Evolutionary conservation across 2,329 filamentous ascomycete genomes (phyloP).

Genomic region (Phoma herbarum): DNA sequence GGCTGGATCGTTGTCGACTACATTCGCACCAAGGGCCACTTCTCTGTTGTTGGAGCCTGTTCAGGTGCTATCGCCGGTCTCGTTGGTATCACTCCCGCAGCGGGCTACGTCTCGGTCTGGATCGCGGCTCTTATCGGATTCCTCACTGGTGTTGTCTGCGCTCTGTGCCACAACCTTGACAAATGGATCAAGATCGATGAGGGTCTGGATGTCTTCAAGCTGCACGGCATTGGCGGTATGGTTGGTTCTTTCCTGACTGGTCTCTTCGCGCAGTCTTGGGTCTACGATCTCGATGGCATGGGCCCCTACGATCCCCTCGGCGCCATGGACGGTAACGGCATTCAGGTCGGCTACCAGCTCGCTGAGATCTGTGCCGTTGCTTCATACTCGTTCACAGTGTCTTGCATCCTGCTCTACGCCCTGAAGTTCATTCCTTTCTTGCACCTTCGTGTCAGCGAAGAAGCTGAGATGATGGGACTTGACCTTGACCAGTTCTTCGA

Average conservation of each 20-base stretch:
- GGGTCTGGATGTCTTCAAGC: slow-evolving; percentile 68
- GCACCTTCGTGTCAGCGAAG: slow-evolving; percentile 63
- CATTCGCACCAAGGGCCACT: slow-evolving; percentile 61
- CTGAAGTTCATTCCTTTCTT: slow-evolving; percentile 65
- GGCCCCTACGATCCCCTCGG: slow-evolving; percentile 56
- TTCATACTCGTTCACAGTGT: slow-evolving; percentile 62
- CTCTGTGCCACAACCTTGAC: slow-evolving; percentile 61
- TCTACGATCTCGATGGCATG: slow-evolving; percentile 60
- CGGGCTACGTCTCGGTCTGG: slow-evolving; percentile 63
- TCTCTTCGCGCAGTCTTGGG: slow-evolving; percentile 62
- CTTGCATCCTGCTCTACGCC: slow-evolving; percentile 60
- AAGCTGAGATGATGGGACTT: slow-evolving; percentile 64
- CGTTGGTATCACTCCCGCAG: slow-evolving; percentile 68
- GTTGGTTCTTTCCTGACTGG: slow-evolving; percentile 66
- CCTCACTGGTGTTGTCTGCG: slow-evolving; percentile 62
- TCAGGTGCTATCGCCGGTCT: slow-evolving; percentile 67
- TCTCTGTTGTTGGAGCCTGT: slow-evolving; percentile 65
- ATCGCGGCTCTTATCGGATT: slow-evolving; percentile 65
- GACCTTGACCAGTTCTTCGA: slow-evolving; percentile 66
- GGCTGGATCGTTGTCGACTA: slow-evolving; percentile 65
- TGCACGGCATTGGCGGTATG: slow-evolving; percentile 67
- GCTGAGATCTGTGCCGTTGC: slow-evolving; percentile 65
- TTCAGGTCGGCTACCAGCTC: slow-evolving; percentile 65
- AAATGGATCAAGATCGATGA: slow-evolving; percentile 65
- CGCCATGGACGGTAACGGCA: slow-evolving; percentile 63